Base-by-base conservation (phyloP, 2,329 filamentous ascomycete species). In the Diplodia sapinea region DNA sequence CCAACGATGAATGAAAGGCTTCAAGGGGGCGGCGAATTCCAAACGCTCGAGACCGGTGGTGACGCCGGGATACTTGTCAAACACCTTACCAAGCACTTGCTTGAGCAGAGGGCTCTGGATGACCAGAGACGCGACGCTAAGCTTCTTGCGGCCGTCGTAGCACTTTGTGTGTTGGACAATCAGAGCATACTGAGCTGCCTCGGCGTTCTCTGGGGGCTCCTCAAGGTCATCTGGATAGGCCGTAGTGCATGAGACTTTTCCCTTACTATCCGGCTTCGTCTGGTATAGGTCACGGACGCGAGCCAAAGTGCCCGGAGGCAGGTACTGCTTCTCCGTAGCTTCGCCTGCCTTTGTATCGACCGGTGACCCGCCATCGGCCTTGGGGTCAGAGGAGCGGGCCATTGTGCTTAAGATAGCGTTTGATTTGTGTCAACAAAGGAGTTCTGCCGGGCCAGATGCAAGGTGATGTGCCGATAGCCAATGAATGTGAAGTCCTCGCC, bases 1-100 rank as follows among this genome's bases (percentile, higher is more conserved):
- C 77, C 77, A 79, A 13, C 78, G 73, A 69, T 79, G 74, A 40
- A 78, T 73, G 69, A 80, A 79, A 4, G 74, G 73, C n/a, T 74
- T 70, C 66, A 80, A 79, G 4, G 78, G 78, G 8, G 69, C 71
- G 1, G 70, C 70, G 68, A 79, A 78, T 4, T 72, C 74, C 26
- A 79, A 68, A 15, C 73, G 69, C 62, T 76, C 73, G 36, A 79
- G 70, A 47, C 71, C 72, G 13, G 75, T 73, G 11, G 72, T 75
- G 49, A 80, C 70, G 8, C 76, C 76, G 3, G 72, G 71, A 69
- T 75, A 79, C 6, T 73, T 74, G 49, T 74, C 69, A 56, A 80
- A 77, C 9, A 75, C 73, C n/a, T 70, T 68, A 26, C 72, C 71
- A 2, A 79, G 71, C 13, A 77, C 63, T 43, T 73, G 72, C 66